A percentile compares a stretch with the other conserved stretches of the same genome.
Evolutionary conservation across 2,329 filamentous ascomycete genomes (phyloP).

Genomic region (Nemania abortiva): DNA sequence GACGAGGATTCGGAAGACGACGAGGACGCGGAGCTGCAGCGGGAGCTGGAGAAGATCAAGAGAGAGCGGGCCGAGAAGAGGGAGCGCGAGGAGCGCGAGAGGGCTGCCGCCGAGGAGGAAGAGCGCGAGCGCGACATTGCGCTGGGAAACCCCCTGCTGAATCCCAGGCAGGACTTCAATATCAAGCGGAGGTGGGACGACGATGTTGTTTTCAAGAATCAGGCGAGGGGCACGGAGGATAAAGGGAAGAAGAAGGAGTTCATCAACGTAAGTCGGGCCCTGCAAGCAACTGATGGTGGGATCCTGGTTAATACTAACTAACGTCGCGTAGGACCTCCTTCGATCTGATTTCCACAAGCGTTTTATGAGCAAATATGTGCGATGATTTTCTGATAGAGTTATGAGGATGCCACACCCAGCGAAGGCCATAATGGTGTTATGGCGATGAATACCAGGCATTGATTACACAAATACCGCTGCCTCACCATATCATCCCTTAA

Average conservation of each 20-base stretch:
- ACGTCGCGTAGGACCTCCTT: constrained; percentile 75
- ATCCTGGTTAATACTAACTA: constrained; percentile 38
- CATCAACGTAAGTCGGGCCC: constrained; percentile 78
- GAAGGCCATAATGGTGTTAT: not conserved
- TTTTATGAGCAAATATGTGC: constrained; percentile 84
- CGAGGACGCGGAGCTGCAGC: constrained; percentile 88
- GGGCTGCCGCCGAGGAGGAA: constrained; percentile 83
- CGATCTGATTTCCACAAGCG: constrained; percentile 97
- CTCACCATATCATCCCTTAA: constrained; percentile 45
- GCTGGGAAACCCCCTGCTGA: constrained; percentile 90
- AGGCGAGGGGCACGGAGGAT: constrained; percentile 93
- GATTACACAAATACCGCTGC: not conserved
- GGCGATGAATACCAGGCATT: not conserved
- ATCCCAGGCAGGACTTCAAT: constrained; percentile 82
- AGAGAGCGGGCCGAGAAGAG: constrained; percentile 84
- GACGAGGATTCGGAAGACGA: constrained; percentile 72
- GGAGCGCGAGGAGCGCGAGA: constrained; percentile 84
- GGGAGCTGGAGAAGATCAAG: constrained; percentile 94
- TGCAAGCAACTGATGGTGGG: not conserved
- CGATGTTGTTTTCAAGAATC: constrained; percentile 99
- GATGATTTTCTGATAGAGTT: constrained; percentile 51
- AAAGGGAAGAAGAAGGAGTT: constrained; percentile 92
- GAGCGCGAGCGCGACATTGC: constrained; percentile 89
- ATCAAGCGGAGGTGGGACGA: constrained; percentile 90
- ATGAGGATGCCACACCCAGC: not conserved